These are phyloP conservation scores for Calonectria pauciramosa DNA, from an alignment of 2,329 filamentous ascomycete species.

Conservation along the genomic window DNA sequence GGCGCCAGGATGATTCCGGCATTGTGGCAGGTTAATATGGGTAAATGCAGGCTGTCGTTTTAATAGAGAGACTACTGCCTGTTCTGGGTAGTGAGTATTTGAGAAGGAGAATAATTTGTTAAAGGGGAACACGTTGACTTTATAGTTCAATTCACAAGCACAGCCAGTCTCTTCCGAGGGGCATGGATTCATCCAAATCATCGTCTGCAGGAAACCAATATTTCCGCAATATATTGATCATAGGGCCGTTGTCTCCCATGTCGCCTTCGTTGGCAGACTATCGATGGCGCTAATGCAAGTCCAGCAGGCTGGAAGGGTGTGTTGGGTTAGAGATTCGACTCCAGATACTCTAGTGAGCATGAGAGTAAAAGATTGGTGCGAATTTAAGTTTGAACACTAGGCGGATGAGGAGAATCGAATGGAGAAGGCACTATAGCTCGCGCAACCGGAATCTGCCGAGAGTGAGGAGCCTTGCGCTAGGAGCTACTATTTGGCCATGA, in stretches of 20 bases:
- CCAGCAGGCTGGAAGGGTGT: not conserved
- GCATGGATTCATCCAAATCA: not conserved
- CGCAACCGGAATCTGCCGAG: not conserved
- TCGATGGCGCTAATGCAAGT: not conserved
- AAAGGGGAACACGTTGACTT: not conserved
- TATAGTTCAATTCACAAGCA: not conserved
- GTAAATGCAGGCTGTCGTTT: not conserved
- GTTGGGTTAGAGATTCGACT: not conserved
- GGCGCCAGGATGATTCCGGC: not conserved
- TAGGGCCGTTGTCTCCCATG: not conserved
- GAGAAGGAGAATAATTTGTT: not conserved
- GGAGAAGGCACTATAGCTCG: not conserved
- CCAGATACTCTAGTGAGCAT: not conserved
- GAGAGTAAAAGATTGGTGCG: fast-evolving
- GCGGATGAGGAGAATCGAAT: not conserved
- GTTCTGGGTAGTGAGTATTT: not conserved
- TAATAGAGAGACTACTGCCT: not conserved
- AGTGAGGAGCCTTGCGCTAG: too few relatives aligned
- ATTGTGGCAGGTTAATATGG: not conserved
- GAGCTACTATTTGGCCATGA: too few relatives aligned
- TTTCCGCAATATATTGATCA: not conserved
- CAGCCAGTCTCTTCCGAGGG: not conserved
- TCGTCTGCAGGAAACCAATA: not conserved
- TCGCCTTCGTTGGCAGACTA: not conserved
- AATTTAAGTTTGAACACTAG: not conserved